phyloP scores from a whole-genome alignment of 805 yeast species.

The Metschnikowia reukaufii region DNA sequence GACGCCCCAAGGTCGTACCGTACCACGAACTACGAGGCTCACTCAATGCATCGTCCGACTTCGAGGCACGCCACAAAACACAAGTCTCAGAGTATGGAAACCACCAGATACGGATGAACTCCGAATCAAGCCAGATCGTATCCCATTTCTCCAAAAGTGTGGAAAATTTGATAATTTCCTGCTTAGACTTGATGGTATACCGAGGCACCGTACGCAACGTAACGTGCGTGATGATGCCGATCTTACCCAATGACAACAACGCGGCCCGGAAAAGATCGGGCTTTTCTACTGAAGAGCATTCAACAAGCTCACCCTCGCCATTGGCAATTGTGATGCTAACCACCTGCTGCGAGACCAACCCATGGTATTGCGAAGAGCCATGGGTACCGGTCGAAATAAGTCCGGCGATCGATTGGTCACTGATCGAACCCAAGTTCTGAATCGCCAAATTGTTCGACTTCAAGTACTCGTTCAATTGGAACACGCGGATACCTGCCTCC shows the following conservation, averaged over 20 bases:
- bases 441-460: conserved; percentile 68
- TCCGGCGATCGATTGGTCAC: conserved; percentile 95
- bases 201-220: conserved; percentile 83
- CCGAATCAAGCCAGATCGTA: conserved; percentile 82
- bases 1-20: conserved; percentile 76
- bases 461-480: conserved; percentile 67
- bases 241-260: conserved; percentile 80
- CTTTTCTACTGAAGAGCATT: conserved; percentile 64
- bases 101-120: conserved; percentile 96
- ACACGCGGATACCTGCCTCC: conserved; percentile 88
- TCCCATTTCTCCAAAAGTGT: conserved; percentile 74
- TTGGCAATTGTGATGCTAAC: conserved; percentile 75
- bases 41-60: conserved; percentile 63
- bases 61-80: conserved; percentile 86
- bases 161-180: conserved; percentile 78
- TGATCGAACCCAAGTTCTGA: conserved; percentile 90
- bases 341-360: conserved; percentile 82
- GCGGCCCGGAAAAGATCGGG: conserved; percentile 77
- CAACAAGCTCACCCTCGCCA: conserved; percentile 70
- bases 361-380: conserved; percentile 92
- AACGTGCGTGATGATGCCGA: conserved; percentile 84
- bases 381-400: conserved; percentile 95
- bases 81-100: conserved; percentile 88
- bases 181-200: conserved; percentile 75
- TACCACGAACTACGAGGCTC: conserved; percentile 77